Evolutionary conservation across 495 filamentous ascomycete species (phyloP).

Genomic region (Neurospora terricola): DNA sequence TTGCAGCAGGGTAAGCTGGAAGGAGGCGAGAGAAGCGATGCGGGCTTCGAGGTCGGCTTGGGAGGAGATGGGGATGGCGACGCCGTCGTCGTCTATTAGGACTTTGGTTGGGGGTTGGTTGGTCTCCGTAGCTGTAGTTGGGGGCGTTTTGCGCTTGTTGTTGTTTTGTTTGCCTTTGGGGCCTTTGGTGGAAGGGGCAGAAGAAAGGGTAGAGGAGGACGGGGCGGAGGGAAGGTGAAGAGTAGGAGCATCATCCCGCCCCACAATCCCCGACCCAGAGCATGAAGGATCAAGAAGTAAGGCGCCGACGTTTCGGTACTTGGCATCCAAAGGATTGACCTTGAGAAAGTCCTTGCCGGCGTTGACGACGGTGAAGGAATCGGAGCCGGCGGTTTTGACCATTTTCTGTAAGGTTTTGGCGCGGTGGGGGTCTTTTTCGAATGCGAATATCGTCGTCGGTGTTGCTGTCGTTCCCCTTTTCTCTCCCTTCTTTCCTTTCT

Average conservation of each 20-base stretch:
- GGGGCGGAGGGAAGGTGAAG: constrained; percentile 46
- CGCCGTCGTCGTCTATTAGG: constrained; percentile 40
- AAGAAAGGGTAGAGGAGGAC: constrained; percentile 29
- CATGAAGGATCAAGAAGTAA: constrained; percentile 88
- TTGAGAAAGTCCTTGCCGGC: constrained; percentile 71
- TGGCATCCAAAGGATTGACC: constrained; percentile 44
- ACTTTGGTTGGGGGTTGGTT: constrained; percentile 14
- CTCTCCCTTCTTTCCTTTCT: constrained; percentile 3
- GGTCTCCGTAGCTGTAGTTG: constrained; percentile 1
- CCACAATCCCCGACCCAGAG: constrained; percentile 88
- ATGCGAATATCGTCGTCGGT: constrained; percentile 45
- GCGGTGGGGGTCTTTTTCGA: constrained; percentile 57
- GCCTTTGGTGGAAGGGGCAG: not conserved
- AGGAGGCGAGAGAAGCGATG: constrained; percentile 59
- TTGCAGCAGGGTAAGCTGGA: constrained; percentile 66
- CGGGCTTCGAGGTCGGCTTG: constrained; percentile 42
- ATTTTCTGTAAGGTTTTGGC: constrained; percentile 70
- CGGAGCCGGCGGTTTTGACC: constrained; percentile 64
- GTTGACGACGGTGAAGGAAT: constrained; percentile 51
- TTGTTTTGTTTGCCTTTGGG: constrained; percentile 11
- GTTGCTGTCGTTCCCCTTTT: constrained; percentile 5
- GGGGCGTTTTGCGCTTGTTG: constrained; percentile 33
- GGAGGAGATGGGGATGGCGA: constrained; percentile 30
- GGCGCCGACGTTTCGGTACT: constrained; percentile 53
- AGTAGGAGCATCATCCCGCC: constrained; percentile 63